Conservation (phyloP, 169 alveolate species). For the Perkinsus olseni region DNA sequence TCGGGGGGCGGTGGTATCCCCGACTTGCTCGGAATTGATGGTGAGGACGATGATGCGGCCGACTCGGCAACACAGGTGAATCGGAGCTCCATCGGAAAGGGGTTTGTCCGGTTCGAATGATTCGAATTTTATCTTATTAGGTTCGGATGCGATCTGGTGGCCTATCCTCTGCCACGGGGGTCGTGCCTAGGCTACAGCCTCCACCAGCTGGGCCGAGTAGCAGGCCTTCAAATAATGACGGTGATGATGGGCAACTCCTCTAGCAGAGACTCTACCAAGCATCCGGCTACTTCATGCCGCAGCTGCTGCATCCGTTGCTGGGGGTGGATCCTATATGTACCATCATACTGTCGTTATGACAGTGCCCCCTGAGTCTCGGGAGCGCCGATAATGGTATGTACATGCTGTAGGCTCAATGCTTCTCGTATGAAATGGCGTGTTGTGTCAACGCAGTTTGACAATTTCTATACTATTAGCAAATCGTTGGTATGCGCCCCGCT, state of each 20-base stretch:
- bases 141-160: background rate
- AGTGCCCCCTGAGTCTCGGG: too few relatives aligned
- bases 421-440: too few relatives aligned
- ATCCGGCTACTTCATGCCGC: too few relatives aligned
- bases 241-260: background rate
- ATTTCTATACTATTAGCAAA: too few relatives aligned
- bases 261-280: background rate
- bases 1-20: background rate
- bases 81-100: background rate
- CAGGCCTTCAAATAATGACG: background rate
- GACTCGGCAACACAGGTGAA: background rate
- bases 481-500: too few relatives aligned
- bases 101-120: background rate
- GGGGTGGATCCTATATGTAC: too few relatives aligned
- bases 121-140: background rate
- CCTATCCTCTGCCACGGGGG: background rate
- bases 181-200: background rate
- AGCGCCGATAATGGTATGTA: too few relatives aligned
- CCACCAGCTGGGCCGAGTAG: background rate
- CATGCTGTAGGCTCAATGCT: too few relatives aligned
- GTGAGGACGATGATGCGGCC: background rate
- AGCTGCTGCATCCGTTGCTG: too few relatives aligned
- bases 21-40: background rate
- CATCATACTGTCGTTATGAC: too few relatives aligned
- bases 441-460: too few relatives aligned